Percentiles rank a stretch among this genome's conserved stretches.
Conservation (phyloP, 768 basidiomycete species). For the Pulveroboletus sp. region DNA sequence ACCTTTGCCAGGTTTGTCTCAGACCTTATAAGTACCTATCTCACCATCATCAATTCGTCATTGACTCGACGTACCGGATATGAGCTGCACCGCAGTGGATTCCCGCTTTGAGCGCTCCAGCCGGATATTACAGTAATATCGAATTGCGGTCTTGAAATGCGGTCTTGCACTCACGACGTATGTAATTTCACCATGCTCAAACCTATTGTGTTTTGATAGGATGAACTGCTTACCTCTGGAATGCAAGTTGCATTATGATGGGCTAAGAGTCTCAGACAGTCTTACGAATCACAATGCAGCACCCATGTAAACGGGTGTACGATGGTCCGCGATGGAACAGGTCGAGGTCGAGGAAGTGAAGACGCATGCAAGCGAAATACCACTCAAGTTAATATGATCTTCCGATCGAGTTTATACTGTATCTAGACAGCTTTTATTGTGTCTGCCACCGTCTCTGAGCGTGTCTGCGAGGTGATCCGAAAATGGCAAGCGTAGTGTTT, state of each 20-base stretch:
- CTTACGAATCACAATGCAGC: too few species aligned
- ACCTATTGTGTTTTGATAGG: conserved; percentile 6
- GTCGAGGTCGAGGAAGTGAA: too few species aligned
- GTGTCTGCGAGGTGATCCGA: conserved; percentile 3
- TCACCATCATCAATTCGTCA: too few species aligned
- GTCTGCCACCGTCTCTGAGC: too few species aligned
- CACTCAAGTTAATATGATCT: too few species aligned
- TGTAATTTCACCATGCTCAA: too few species aligned
- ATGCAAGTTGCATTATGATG: neutral
- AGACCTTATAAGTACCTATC: too few species aligned
- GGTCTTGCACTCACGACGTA: too few species aligned
- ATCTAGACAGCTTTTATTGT: conserved; percentile 1
- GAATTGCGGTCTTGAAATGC: too few species aligned
- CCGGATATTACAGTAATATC: too few species aligned
- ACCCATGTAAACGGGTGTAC: neutral
- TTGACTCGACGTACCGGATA: neutral
- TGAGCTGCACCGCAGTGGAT: neutral
- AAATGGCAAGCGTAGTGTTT: conserved; percentile 26
- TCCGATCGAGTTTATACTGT: neutral
- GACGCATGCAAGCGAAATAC: neutral
- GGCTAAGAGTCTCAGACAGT: neutral
- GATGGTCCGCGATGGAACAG: too few species aligned
- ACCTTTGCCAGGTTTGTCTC: too few species aligned
- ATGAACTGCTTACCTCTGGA: neutral
- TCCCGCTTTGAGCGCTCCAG: neutral